Percentiles rank a stretch among this genome's conserved stretches.
Evolutionary conservation across 106 monocot species (phyloP).

Genomic region (Posidonia australis): DNA sequence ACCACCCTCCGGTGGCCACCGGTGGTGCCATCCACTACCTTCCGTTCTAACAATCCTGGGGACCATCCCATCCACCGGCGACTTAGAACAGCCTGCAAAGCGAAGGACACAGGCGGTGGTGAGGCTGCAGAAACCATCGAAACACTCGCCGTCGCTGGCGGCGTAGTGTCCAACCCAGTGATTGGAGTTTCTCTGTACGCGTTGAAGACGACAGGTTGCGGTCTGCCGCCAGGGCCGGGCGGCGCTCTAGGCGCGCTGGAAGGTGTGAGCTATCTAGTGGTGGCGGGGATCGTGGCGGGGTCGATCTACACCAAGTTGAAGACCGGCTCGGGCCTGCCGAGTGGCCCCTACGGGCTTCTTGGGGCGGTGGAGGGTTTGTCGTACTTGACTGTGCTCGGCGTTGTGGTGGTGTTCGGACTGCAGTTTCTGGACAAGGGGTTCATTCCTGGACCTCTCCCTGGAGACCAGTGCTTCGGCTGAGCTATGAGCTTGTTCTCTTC

Average conservation of each 20-base stretch:
- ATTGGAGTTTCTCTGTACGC: slow-evolving; percentile 61
- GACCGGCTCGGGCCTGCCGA: slow-evolving; percentile 67
- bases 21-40: background rate
- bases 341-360: slow-evolving; percentile 63
- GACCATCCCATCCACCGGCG: background rate
- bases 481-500: background rate
- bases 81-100: slow-evolving; percentile 15
- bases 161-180: slow-evolving; percentile 52
- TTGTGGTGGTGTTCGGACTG: slow-evolving; percentile 67
- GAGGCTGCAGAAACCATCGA: background rate
- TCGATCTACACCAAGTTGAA: slow-evolving; percentile 64
- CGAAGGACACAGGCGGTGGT: slow-evolving; percentile 14
- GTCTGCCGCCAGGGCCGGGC: slow-evolving; percentile 74
- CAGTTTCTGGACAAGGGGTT: slow-evolving; percentile 56
- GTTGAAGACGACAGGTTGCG: slow-evolving; percentile 89
- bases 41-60: background rate
- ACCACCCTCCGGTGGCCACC: background rate
- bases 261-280: slow-evolving; percentile 76
- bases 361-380: slow-evolving; percentile 79
- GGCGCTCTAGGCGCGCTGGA: slow-evolving; percentile 55
- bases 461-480: slow-evolving; percentile 87
- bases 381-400: slow-evolving; percentile 44
- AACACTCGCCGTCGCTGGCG: slow-evolving; percentile 24
- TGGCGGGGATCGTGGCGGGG: slow-evolving; percentile 64
- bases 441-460: slow-evolving; percentile 69